These are phyloP conservation scores for Leccinum longicurvipes DNA, from an alignment of 768 basidiomycete species.

Conservation along the genomic window DNA sequence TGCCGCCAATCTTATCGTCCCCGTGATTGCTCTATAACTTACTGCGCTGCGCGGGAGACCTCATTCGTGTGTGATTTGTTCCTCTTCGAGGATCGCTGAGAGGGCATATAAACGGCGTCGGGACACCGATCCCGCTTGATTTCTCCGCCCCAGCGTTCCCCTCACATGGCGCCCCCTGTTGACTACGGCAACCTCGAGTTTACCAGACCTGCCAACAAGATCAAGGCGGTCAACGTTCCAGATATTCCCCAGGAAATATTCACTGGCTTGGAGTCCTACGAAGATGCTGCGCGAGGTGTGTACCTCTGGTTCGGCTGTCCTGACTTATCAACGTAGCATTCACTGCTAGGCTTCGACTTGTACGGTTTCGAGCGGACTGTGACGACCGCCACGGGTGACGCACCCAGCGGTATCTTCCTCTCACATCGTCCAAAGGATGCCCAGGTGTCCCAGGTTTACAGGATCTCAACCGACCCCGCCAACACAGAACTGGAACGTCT, in stretches of 20 bases:
- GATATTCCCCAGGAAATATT: conserved; percentile 33
- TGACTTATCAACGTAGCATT: neutral
- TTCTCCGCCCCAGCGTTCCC: neutral
- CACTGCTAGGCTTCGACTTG: conserved; percentile 24
- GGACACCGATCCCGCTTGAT: neutral
- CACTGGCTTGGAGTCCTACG: conserved; percentile 36
- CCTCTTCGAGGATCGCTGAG: neutral
- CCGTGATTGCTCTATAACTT: neutral
- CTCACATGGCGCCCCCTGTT: conserved; percentile 20
- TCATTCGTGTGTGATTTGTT: conserved; percentile 1
- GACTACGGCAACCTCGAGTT: conserved; percentile 34
- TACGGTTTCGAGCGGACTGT: conserved; percentile 27
- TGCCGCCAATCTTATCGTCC: conserved; percentile 4
- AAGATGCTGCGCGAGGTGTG: conserved; percentile 37
- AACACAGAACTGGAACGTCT: conserved; percentile 31
- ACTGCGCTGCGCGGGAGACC: neutral
- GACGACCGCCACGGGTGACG: conserved; percentile 8
- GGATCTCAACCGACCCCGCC: conserved; percentile 29
- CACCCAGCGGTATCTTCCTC: conserved; percentile 29
- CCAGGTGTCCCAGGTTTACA: conserved; percentile 37
- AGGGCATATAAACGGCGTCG: conserved; percentile 2
- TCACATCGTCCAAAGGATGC: conserved; percentile 39
- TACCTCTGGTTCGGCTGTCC: neutral
- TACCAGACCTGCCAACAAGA: conserved; percentile 35
- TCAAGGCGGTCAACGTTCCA: conserved; percentile 38